Evolutionary conservation across 495 filamentous ascomycete genomes (phyloP).

Genomic region (Hypoxylon lenormandii): DNA sequence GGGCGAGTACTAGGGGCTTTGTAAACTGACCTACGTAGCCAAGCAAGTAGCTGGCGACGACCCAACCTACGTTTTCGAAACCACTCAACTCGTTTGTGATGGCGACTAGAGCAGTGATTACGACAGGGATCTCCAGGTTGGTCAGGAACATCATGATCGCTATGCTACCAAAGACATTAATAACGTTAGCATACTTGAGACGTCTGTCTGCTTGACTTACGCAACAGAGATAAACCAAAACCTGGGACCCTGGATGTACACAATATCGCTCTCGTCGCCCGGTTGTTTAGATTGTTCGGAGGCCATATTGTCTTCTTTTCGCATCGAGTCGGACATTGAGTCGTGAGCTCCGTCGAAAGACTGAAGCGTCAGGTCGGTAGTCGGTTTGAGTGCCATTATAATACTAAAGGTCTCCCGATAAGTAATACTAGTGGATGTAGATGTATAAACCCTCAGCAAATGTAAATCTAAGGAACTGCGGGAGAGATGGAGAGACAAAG

Average conservation of each 20-base stretch:
- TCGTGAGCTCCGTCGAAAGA: background rate
- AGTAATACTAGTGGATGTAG: too few relatives aligned
- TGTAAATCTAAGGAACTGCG: too few relatives aligned
- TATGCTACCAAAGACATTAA: slow-evolving; percentile 29
- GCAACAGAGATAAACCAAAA: background rate
- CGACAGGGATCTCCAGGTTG: slow-evolving; percentile 34
- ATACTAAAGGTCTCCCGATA: too few relatives aligned
- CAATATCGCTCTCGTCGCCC: background rate
- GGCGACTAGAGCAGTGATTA: slow-evolving; percentile 24
- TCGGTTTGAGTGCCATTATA: too few relatives aligned
- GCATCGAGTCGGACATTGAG: background rate
- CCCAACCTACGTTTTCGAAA: slow-evolving; percentile 43
- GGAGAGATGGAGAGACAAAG: too few relatives aligned
- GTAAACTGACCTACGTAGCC: slow-evolving; percentile 40
- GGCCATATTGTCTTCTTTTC: background rate
- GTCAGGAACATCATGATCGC: slow-evolving; percentile 41
- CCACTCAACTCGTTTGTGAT: slow-evolving; percentile 35
- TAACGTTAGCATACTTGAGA: background rate
- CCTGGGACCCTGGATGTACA: slow-evolving; percentile 1
- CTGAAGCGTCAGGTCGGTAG: background rate
- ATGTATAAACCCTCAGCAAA: too few relatives aligned
- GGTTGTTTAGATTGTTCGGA: background rate
- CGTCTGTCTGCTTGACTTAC: background rate
- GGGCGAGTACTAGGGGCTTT: background rate
- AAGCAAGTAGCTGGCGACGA: slow-evolving; percentile 48